These are phyloP conservation scores for Pyrenula massariospora DNA, from an alignment of 495 filamentous ascomycete species.

Conservation along the genomic window DNA sequence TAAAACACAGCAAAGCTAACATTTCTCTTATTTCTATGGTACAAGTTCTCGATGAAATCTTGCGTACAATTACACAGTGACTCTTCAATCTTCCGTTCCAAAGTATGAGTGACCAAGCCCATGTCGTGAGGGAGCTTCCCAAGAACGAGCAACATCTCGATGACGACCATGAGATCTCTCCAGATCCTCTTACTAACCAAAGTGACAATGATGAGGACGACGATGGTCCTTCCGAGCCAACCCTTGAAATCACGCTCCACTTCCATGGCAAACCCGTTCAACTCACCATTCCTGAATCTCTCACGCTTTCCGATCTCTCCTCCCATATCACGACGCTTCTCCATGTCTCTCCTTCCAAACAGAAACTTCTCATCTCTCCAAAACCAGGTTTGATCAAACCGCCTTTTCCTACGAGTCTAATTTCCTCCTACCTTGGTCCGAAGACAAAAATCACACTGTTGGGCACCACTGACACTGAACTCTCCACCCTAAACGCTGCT, in stretches of 20 bases:
- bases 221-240: not conserved
- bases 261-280: conserved; percentile 62
- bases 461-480: conserved; percentile 23
- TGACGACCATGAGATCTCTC: not conserved
- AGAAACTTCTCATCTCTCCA: conserved; percentile 64
- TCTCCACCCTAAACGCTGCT: conserved; percentile 27
- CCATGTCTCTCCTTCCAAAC: conserved; percentile 53
- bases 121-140: not conserved
- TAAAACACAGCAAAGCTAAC: too few species aligned
- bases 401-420: conserved; percentile 38
- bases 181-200: too few species aligned
- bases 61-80: not conserved
- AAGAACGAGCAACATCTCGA: not conserved
- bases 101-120: not conserved
- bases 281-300: conserved; percentile 52
- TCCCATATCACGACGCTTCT: conserved; percentile 37
- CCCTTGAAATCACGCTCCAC: conserved; percentile 31
- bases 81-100: not conserved
- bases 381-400: conserved; percentile 56
- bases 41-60: too few species aligned
- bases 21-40: too few species aligned
- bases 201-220: not conserved
- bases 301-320: conserved; percentile 63
- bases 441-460: conserved; percentile 31
- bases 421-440: conserved; percentile 22